Evolutionary conservation across 1,284 basidiomycete genomes (phyloP), one percentile per base, ranked within the genome.

Genomic region (Microbotryomycetes sp.): DNA sequence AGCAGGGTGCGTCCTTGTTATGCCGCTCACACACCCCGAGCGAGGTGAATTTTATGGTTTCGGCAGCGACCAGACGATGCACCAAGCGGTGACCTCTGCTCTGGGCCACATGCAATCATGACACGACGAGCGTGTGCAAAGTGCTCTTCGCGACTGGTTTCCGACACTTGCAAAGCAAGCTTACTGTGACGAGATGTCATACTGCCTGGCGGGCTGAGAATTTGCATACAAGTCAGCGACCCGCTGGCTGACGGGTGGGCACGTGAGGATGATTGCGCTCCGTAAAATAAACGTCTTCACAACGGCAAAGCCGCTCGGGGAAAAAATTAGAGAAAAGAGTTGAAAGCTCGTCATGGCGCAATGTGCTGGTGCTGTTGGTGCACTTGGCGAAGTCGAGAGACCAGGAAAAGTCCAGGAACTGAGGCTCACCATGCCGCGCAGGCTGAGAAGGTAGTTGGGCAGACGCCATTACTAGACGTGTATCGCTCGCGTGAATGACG

Each of bases 91-190:
- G 29, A 13, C 30, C 54, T 29, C 54, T 53, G 45, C 28, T 30
- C 54, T 56, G 29, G 28, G 54, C 45, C 54, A 56, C 54, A 56
- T 56, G 54, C 54, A 56, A 56, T 56, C 54, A 29, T 18, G 11
- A 45, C 24, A 28, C 35, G 26, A 35, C 18, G 9, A 23, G 23
- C 52, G 30, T 24, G 11, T 21, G n/a, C 16, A 18, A 18, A 21
- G 11, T 2, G 16, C 3, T 35, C 52, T 30, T 35, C 15, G 13
- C 18, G 30, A 24, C 52, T 21, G 30, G 35, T 24, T 24, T 3
- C 3, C 30, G 4, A 53, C 21, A 27, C 6, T n/a, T 41, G 11
- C n/a, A 2, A 6, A 9, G 9, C 30, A 23, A 31, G 52, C 29
- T 1, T 35, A 11, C 11, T 5, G 26, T 28, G 29, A 18, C 11